phyloP scores from a whole-genome alignment of 2,329 filamentous ascomycete genomes.

The Aspergillus bombycis region DNA sequence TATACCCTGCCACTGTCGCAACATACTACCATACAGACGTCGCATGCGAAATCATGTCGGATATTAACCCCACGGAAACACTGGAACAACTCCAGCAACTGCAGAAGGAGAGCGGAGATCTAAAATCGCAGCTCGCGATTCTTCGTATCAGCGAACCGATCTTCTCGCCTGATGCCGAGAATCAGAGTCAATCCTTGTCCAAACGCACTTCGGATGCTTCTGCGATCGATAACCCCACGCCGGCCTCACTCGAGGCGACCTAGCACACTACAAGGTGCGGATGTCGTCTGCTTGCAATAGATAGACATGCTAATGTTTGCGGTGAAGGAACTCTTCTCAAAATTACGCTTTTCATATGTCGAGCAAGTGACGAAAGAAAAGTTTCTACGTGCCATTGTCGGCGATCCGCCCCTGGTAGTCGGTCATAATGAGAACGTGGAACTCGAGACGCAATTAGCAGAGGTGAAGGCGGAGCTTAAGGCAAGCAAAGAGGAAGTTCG shows the following conservation, averaged over 20 bases:
- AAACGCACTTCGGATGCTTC: slow-evolving; percentile 75
- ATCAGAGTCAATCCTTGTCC: slow-evolving; percentile 33
- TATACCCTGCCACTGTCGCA: background rate
- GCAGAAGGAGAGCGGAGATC: slow-evolving; percentile 51
- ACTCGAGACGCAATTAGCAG: slow-evolving; percentile 70
- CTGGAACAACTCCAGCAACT: slow-evolving; percentile 52
- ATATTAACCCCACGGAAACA: slow-evolving; percentile 25
- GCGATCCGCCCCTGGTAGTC: slow-evolving; percentile 84
- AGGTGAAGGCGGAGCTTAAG: slow-evolving; percentile 75
- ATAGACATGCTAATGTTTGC: slow-evolving; percentile 6
- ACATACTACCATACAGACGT: background rate
- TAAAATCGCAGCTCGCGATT: slow-evolving; percentile 62
- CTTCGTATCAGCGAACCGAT: slow-evolving; percentile 77
- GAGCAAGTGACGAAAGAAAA: slow-evolving; percentile 99
- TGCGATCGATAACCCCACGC: slow-evolving; percentile 68
- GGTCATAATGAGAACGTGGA: slow-evolving; percentile 79
- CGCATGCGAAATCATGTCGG: slow-evolving; percentile 22
- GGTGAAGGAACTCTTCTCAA: slow-evolving; percentile 79
- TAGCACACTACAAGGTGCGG: slow-evolving; percentile 77
- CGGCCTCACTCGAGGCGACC: slow-evolving; percentile 77
- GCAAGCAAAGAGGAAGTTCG: slow-evolving; percentile 78
- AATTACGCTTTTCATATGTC: slow-evolving; percentile 94
- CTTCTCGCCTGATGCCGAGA: slow-evolving; percentile 47
- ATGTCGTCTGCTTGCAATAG: background rate
- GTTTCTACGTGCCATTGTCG: slow-evolving; percentile 89